Conservation (phyloP, 345 rosid species). For the Salix brachista region DNA sequence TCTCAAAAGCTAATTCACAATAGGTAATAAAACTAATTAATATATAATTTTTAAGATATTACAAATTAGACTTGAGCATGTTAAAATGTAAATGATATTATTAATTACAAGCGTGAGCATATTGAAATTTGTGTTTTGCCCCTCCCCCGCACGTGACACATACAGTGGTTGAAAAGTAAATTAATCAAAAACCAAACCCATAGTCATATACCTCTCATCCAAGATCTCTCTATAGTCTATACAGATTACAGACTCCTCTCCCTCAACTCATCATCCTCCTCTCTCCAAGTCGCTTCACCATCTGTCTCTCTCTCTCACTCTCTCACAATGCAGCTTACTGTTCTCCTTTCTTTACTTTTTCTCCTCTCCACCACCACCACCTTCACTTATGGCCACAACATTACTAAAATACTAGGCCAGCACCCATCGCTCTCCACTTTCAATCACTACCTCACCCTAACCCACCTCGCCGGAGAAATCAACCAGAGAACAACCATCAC, state of each 20-base stretch:
- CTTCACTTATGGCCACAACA: conserved; percentile 54
- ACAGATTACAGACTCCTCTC: neutral
- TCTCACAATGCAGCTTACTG: conserved; percentile 29
- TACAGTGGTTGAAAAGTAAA: conserved; percentile 18
- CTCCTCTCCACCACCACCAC: conserved; percentile 24
- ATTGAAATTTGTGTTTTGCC: no score
- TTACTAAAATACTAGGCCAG: conserved; percentile 59
- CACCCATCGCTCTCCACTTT: conserved; percentile 82
- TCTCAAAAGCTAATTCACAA: no score
- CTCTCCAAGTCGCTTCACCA: neutral
- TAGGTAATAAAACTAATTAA: no score
- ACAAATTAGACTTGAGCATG: no score
- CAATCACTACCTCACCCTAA: conserved; percentile 70
- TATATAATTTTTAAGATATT: no score
- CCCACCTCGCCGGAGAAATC: conserved; percentile 88
- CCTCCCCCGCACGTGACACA: no score
- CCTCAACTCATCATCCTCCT: neutral
- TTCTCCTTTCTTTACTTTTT: conserved; percentile 20
- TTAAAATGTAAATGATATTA: no score
- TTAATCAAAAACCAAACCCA: conserved; percentile 8
- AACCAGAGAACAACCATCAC: conserved; percentile 80
- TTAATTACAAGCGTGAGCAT: no score
- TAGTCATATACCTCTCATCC: neutral
- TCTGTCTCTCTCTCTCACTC: neutral
- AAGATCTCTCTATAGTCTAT: neutral